A percentile compares a stretch with the other conserved stretches of the same genome.
Evolutionary conservation across 2,329 filamentous ascomycete genomes (phyloP).

Genomic region (Fusarium nurragi): DNA sequence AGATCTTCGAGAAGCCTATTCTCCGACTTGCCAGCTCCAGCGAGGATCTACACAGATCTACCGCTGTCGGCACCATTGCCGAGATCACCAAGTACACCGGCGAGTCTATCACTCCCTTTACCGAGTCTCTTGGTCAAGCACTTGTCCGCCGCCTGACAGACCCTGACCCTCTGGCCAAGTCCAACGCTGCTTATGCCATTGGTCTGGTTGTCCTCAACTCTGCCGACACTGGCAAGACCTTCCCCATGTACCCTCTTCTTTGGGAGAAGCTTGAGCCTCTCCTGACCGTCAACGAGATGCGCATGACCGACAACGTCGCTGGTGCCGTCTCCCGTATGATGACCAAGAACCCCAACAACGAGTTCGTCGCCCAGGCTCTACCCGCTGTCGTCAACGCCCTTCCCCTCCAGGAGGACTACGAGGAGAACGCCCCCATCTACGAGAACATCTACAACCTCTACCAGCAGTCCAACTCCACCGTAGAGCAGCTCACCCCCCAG

Average conservation of each 20-base stretch:
- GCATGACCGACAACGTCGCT: constrained; percentile 90
- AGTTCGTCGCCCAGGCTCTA: constrained; percentile 83
- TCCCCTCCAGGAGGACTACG: constrained; percentile 90
- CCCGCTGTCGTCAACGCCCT: constrained; percentile 81
- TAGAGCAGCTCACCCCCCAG: constrained; percentile 74
- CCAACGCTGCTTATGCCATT: constrained; percentile 91
- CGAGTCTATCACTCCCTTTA: constrained; percentile 82
- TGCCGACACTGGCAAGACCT: constrained; percentile 72
- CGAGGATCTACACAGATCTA: constrained; percentile 87
- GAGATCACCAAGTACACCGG: constrained; percentile 91
- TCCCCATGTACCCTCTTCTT: constrained; percentile 81
- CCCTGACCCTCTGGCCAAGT: constrained; percentile 90
- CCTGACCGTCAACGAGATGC: constrained; percentile 78
- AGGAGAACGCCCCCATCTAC: constrained; percentile 96
- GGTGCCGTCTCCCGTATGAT: constrained; percentile 95
- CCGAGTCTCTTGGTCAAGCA: constrained; percentile 77
- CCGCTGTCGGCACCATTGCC: constrained; percentile 89
- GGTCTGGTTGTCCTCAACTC: constrained; percentile 88
- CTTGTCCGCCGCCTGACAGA: constrained; percentile 88
- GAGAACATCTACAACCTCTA: constrained; percentile 90
- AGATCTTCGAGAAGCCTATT: constrained; percentile 92
- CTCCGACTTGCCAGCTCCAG: constrained; percentile 87
- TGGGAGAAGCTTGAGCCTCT: constrained; percentile 87
- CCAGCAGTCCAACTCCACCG: constrained; percentile 72
- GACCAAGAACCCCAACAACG: constrained; percentile 82